Evolutionary conservation across 768 basidiomycete genomes (phyloP), one percentile per base, ranked within the genome.

Genomic region (Hemileccinum rubropunctum): DNA sequence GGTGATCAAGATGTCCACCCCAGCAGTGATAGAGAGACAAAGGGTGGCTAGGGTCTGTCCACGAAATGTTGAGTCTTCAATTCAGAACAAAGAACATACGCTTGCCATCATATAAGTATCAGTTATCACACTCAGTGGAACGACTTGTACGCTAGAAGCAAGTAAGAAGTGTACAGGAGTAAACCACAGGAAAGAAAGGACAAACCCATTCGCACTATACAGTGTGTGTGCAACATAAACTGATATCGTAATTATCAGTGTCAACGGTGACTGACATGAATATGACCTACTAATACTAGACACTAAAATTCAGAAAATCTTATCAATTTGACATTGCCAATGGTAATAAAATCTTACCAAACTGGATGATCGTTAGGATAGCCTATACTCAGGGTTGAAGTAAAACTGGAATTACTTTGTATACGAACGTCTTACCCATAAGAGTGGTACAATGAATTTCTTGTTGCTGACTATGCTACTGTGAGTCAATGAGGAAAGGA

Each of bases 271-370:
- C 15, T 10, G 7, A 12, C 28, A 12, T 30, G 28, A 12, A 30
- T 30, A 30, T 14, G 3, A 11, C 48, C 27, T 17, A 50, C 48
- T 21, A 21, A 12, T 17, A 1, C 14, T 9, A 17, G 36, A n/a
- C n/a, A 36, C 44, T 45, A 47, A 20, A 35, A n/a, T 12, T 32
- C 27, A 36, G 17, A 10, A 30, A 36, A 36, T 36, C 35, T 17
- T 17, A 36, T 1, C 35, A 9, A 21, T n/a, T 8, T 4, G 41
- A 20, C 6, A 13, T 7, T 15, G 6, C 42, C 10, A 9, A 3
- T 3, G 6, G 11, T 17, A 42, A 11, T 11, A 12, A 28, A 13
- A 21, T 28, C 23, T 45, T 35, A 60, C 58, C 58, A 4, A 58
- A 10, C 20, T 49, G 30, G 6, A 27, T 10, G 10, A 37, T 8